phyloP scores from a whole-genome alignment of 2,329 filamentous ascomycete species.

The Alternaria angustiovoidea region DNA sequence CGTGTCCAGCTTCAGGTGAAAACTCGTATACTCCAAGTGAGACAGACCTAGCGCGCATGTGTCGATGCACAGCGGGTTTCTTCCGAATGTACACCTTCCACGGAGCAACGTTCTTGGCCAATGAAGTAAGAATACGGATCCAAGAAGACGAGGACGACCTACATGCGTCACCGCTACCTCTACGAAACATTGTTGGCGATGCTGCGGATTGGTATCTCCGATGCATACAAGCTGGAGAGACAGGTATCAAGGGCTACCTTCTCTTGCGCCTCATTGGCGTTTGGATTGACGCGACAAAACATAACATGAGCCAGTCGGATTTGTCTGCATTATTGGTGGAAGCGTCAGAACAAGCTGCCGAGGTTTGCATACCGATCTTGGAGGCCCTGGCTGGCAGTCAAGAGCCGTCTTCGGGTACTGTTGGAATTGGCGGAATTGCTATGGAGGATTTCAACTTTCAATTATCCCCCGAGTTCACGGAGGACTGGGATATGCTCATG shows the following conservation, averaged over 20 bases:
- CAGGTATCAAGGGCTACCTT: constrained; percentile 41
- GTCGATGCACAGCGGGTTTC: constrained; percentile 35
- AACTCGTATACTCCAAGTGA: not conserved
- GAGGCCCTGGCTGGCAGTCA: constrained; percentile 24
- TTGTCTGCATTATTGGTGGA: constrained; percentile 22
- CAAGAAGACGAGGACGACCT: constrained; percentile 37
- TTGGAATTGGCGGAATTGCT: not conserved
- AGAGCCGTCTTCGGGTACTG: not conserved
- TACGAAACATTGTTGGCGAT: constrained; percentile 31
- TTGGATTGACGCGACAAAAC: constrained; percentile 33
- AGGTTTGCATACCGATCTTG: constrained; percentile 29
- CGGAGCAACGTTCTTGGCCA: constrained; percentile 28
- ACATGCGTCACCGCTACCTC: constrained; percentile 24
- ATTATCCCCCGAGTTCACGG: constrained; percentile 19
- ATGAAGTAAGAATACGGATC: constrained; percentile 33
- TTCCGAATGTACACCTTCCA: constrained; percentile 35
- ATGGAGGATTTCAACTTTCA: constrained; percentile 13
- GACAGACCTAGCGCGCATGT: constrained; percentile 29
- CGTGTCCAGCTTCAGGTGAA: constrained; percentile 4
- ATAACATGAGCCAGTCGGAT: constrained; percentile 18
- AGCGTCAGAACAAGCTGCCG: constrained; percentile 26
- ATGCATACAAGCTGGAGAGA: constrained; percentile 40
- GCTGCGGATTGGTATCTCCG: constrained; percentile 28
- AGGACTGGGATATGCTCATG: constrained; percentile 32
- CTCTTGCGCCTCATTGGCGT: constrained; percentile 28